These are phyloP conservation scores for Ogataea neopini DNA, from an alignment of 805 yeast genomes.

Conservation along the genomic window DNA sequence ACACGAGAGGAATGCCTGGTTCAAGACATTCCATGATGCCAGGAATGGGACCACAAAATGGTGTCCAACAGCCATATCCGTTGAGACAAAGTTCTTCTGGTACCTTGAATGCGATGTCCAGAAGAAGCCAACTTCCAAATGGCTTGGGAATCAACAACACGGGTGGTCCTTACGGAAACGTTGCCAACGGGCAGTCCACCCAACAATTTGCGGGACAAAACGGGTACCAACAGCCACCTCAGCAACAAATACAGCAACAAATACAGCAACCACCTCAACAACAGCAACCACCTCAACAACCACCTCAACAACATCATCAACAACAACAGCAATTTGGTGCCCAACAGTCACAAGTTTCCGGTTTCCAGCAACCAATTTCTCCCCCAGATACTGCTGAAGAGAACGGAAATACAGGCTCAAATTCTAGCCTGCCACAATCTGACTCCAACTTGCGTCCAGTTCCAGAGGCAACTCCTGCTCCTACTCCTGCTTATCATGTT, in stretches of 20 bases:
- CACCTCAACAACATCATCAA: constrained; percentile 7
- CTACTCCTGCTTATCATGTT: constrained; percentile 57
- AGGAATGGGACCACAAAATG: constrained; percentile 8
- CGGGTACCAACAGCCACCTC: constrained; percentile 11
- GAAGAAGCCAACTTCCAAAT: constrained; percentile 24
- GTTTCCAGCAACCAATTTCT: constrained; percentile 3
- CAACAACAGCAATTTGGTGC: constrained; percentile 9
- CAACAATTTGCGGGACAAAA: constrained; percentile 11
- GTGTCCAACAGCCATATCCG: constrained; percentile 15
- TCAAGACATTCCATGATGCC: constrained; percentile 36
- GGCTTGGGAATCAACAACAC: constrained; percentile 24
- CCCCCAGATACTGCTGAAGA: constrained; percentile 9
- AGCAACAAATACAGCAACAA: constrained; percentile 7
- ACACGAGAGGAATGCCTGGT: constrained; percentile 33
- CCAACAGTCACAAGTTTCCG: constrained; percentile 4
- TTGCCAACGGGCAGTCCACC: constrained; percentile 9
- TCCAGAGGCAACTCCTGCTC: constrained; percentile 36
- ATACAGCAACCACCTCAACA: constrained; percentile 6
- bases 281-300: constrained; percentile 1
- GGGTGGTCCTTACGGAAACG: constrained; percentile 11
- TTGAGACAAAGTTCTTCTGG: constrained; percentile 25
- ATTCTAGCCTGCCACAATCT: constrained; percentile 13
- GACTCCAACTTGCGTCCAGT: constrained; percentile 22
- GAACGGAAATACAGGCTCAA: constrained; percentile 9
- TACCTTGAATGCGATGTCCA: constrained; percentile 17